phyloP scores from a whole-genome alignment of 139 green algal species.

The Zygnema cylindricum region DNA sequence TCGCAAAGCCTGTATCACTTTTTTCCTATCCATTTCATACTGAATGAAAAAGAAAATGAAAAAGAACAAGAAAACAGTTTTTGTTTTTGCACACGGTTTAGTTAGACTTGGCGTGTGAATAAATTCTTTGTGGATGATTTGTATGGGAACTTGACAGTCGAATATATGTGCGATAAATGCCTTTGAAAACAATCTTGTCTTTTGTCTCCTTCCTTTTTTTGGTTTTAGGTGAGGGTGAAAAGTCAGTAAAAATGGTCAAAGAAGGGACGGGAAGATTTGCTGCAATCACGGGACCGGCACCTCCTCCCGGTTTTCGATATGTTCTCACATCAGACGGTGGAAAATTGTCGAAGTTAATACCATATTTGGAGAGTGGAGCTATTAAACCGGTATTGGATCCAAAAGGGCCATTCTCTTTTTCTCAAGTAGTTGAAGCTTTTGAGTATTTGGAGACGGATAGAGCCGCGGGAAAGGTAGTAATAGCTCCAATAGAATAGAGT shows the following conservation, averaged over 20 bases:
- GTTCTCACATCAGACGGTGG: conserved; percentile 20
- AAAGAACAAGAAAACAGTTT: too few species aligned
- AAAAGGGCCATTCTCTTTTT: conserved; percentile 39
- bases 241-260: conserved; percentile 25
- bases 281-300: conserved; percentile 2
- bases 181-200: too few species aligned
- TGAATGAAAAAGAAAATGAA: too few species aligned
- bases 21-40: too few species aligned
- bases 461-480: conserved; percentile 36
- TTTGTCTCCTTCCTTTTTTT: not conserved
- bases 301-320: not conserved
- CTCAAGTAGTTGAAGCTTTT: conserved; percentile 31
- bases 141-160: too few species aligned
- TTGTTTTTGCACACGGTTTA: too few species aligned
- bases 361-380: conserved; percentile 29
- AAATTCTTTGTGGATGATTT: too few species aligned
- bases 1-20: too few species aligned
- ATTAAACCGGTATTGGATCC: conserved; percentile 23
- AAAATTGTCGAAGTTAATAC: conserved; percentile 19
- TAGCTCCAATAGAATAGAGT: conserved; percentile 28
- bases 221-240: conserved; percentile 28
- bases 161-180: too few species aligned
- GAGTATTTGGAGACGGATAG: conserved; percentile 27
- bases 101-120: too few species aligned
- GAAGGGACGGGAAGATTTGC: conserved; percentile 9